A percentile compares a stretch with the other conserved stretches of the same genome.
phyloP scores from a whole-genome alignment of 768 basidiomycete species.

The Galerina sulciceps region DNA sequence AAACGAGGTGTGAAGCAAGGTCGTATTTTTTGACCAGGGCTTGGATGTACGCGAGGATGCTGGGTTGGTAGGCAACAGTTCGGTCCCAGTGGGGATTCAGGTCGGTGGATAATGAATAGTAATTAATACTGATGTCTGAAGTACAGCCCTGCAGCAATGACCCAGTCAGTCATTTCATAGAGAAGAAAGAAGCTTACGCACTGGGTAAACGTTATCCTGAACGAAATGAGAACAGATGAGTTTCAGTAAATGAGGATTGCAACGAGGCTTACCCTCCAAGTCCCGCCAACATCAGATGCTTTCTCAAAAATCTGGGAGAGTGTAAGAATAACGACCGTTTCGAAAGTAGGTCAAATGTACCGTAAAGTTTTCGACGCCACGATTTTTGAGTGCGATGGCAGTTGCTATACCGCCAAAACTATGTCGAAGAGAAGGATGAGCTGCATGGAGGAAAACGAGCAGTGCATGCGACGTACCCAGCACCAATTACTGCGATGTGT shows the following conservation, averaged over 20 bases:
- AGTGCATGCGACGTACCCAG: too few relatives aligned
- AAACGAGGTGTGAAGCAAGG: constrained; percentile 41
- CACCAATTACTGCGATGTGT: too few relatives aligned
- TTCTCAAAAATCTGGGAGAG: constrained; percentile 47
- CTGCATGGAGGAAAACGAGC: too few relatives aligned
- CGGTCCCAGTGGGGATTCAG: constrained; percentile 44
- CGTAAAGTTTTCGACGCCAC: constrained; percentile 43
- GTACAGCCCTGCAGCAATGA: constrained; percentile 36
- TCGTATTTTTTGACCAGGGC: constrained; percentile 42
- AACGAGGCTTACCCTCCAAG: constrained; percentile 46
- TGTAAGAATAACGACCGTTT: not conserved
- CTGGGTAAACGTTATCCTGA: constrained; percentile 40
- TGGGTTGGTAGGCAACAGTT: constrained; percentile 41
- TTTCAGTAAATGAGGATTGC: not conserved
- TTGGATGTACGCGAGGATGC: constrained; percentile 47
- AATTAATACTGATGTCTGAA: constrained; percentile 44
- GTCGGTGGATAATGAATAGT: constrained; percentile 51
- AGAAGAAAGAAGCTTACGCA: constrained; percentile 5
- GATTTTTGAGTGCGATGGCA: constrained; percentile 45
- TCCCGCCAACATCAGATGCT: constrained; percentile 47
- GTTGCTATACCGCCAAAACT: constrained; percentile 47
- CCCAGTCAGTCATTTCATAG: not conserved
- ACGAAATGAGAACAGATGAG: not conserved
- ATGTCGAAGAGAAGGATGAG: too few relatives aligned
- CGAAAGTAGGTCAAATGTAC: constrained; percentile 25